Conservation (phyloP, 371 early-diverging fungal genomes). For the Haplosporangium sp. region DNA sequence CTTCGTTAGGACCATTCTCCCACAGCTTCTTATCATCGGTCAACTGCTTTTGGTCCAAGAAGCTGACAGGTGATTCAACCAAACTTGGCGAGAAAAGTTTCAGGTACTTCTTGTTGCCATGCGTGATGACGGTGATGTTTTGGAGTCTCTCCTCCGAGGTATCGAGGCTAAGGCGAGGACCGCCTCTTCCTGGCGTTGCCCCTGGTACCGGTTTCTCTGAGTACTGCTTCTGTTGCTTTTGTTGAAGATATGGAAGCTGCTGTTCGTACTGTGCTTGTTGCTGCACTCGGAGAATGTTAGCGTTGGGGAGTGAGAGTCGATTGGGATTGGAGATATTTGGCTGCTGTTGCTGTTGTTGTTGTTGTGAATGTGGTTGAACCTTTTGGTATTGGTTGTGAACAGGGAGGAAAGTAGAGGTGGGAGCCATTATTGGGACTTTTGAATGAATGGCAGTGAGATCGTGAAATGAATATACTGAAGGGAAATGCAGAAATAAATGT, state of each 20-base stretch:
- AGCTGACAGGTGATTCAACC: constrained; percentile 48
- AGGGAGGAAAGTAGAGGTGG: constrained; percentile 10
- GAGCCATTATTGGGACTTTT: neutral
- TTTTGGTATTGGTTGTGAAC: constrained; percentile 18
- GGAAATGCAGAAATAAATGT: too few relatives aligned
- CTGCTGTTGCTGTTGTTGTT: constrained; percentile 23
- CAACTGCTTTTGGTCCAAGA: constrained; percentile 34
- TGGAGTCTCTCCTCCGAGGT: constrained; percentile 46
- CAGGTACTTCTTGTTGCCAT: constrained; percentile 35
- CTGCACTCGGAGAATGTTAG: constrained; percentile 10
- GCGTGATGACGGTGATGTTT: constrained; percentile 31
- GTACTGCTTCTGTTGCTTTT: constrained; percentile 14
- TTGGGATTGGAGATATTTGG: constrained; percentile 31
- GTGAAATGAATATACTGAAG: too few relatives aligned
- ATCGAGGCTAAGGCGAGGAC: constrained; percentile 37
- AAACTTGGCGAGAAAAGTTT: constrained; percentile 49
- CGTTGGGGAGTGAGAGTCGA: constrained; percentile 26
- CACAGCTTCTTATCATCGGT: constrained; percentile 41
- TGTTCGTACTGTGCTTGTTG: constrained; percentile 14
- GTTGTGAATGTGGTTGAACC: constrained; percentile 11
- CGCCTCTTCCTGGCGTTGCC: neutral
- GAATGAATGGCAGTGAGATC: too few relatives aligned
- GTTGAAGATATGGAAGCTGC: constrained; percentile 3
- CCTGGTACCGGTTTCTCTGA: constrained; percentile 21
- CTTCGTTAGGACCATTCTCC: constrained; percentile 53